Evolutionary conservation across 2,329 filamentous ascomycete species (phyloP).

Genomic region (Colletotrichum tropicicola): DNA sequence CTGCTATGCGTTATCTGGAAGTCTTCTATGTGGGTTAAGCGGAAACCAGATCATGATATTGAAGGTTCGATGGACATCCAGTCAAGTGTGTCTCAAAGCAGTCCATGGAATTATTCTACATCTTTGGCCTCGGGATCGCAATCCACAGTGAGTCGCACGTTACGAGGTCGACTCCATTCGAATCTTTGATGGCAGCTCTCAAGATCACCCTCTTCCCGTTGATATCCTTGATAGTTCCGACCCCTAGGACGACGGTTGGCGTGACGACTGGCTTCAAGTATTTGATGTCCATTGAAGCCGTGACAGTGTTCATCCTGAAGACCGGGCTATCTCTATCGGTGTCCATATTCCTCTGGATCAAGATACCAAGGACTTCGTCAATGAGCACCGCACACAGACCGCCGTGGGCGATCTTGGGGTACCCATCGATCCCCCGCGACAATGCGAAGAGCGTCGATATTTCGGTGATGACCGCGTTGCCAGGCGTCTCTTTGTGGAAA

Average conservation of each 20-base stretch:
- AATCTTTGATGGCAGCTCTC: conserved; percentile 39
- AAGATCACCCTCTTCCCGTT: conserved; percentile 45
- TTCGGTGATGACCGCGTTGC: conserved; percentile 34
- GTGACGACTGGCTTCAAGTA: conserved; percentile 43
- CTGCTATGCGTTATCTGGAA: too few species aligned
- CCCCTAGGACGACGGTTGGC: conserved; percentile 40
- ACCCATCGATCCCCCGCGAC: conserved; percentile 44
- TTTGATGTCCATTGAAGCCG: conserved; percentile 44
- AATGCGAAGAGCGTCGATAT: conserved; percentile 42
- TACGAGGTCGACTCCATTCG: conserved; percentile 39
- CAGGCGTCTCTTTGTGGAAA: conserved; percentile 40
- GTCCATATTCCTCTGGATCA: conserved; percentile 46
- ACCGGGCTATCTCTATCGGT: conserved; percentile 40
- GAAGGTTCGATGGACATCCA: too few species aligned
- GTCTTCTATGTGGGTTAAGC: too few species aligned
- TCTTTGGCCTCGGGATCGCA: conserved; percentile 8
- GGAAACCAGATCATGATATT: too few species aligned
- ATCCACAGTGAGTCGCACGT: conserved; percentile 33
- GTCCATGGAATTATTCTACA: too few species aligned
- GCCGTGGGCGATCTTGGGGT: conserved; percentile 44
- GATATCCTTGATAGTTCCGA: conserved; percentile 40
- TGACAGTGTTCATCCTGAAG: conserved; percentile 41
- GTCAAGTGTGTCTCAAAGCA: too few species aligned
- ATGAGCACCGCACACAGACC: conserved; percentile 45
- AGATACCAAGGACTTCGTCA: conserved; percentile 46